These are phyloP conservation scores for Colletotrichum higginsianum DNA, from an alignment of 2,329 filamentous ascomycete genomes.

Conservation along the genomic window DNA sequence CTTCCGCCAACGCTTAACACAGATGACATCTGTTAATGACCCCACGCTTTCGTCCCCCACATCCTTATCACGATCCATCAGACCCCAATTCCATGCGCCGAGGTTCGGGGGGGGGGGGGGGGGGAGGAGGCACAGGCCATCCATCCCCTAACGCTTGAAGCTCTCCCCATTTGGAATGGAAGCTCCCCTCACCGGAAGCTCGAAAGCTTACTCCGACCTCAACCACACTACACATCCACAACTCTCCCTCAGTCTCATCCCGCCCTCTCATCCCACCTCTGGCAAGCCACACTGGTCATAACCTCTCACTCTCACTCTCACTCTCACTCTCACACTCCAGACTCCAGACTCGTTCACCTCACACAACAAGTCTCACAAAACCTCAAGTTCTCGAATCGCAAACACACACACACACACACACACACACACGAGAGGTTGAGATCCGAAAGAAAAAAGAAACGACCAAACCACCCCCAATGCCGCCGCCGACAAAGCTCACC, in stretches of 20 bases:
- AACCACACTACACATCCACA: conserved; percentile 3
- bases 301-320: neutral
- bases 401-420: neutral
- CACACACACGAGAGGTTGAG: too few relatives aligned
- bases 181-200: conserved; percentile 22
- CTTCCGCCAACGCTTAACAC: neutral
- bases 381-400: neutral
- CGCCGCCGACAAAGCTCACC: conserved; percentile 28
- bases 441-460: neutral
- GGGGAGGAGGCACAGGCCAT: conserved; percentile 14
- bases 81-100: neutral
- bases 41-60: neutral
- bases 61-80: conserved; percentile 29
- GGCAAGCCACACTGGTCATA: neutral
- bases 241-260: neutral
- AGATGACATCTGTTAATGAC: conserved; percentile 28
- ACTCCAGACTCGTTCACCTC: neutral
- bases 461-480: conserved; percentile 13
- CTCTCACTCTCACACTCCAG: too few relatives aligned
- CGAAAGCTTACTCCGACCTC: conserved; percentile 22
- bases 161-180: conserved; percentile 2
- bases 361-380: neutral
- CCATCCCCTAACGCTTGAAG: conserved; percentile 14
- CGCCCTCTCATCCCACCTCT: neutral
- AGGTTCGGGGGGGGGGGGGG: neutral